Evolutionary conservation across 345 rosid species (phyloP).

Genomic region (Pseudoturritis turrita): DNA sequence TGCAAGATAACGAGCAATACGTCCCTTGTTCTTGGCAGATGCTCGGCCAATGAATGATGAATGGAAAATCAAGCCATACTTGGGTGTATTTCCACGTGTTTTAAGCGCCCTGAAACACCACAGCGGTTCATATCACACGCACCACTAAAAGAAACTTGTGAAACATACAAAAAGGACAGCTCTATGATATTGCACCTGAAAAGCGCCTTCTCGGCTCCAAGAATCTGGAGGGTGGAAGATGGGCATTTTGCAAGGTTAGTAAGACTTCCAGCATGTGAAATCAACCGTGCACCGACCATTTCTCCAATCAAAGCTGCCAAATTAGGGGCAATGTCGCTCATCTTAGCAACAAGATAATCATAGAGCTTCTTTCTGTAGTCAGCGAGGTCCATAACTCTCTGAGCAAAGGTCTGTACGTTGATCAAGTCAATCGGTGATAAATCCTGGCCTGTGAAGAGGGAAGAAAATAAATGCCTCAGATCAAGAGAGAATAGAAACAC

Average conservation of each 20-base stretch:
- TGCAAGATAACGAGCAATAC: conserved; percentile 96
- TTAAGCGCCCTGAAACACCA: conserved; percentile 70
- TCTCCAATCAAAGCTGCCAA: conserved; percentile 95
- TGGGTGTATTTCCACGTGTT: conserved; percentile 94
- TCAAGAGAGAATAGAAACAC: neutral
- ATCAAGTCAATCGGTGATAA: conserved; percentile 81
- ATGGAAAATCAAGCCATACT: conserved; percentile 94
- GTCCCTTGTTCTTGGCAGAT: conserved; percentile 91
- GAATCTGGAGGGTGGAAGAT: conserved; percentile 98
- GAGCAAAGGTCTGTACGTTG: conserved; percentile 78
- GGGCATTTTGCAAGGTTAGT: conserved; percentile 97
- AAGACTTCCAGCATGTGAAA: conserved; percentile 99
- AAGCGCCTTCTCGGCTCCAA: conserved; percentile 96
- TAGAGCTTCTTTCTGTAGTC: conserved; percentile 90
- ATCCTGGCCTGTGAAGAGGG: conserved; percentile 65
- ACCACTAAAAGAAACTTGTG: neutral
- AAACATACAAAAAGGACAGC: neutral
- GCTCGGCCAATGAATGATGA: conserved; percentile 97
- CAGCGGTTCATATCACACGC: neutral
- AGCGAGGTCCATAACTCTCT: conserved; percentile 80
- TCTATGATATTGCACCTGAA: conserved; percentile 58
- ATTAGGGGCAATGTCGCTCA: conserved; percentile 94
- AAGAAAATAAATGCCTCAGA: neutral
- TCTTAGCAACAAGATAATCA: conserved; percentile 86
- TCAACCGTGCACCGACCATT: conserved; percentile 91